A percentile compares a stretch with the other conserved stretches of the same genome.
These are phyloP conservation scores for Pseudopediastrum boryanum DNA, from an alignment of 139 green algal genomes.

Conservation along the genomic window DNA sequence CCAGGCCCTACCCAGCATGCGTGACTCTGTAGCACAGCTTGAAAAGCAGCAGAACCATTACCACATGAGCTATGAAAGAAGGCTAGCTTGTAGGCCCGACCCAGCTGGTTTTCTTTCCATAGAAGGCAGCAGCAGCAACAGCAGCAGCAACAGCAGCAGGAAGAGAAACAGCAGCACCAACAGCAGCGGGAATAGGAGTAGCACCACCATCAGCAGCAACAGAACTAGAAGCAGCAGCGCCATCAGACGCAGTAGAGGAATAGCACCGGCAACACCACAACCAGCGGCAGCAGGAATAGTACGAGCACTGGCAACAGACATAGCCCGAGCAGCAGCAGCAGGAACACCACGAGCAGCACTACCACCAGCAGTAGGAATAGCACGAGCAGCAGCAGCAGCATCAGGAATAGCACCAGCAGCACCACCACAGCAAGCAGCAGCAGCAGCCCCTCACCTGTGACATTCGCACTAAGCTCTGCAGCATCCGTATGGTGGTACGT, in stretches of 20 bases:
- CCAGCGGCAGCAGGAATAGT: background rate
- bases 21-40: no score
- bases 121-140: no score
- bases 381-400: background rate
- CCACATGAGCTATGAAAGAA: no score
- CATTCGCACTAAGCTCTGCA: conserved; percentile 87
- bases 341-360: background rate
- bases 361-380: background rate
- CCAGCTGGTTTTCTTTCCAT: no score
- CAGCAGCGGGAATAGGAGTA: background rate
- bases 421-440: background rate
- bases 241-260: no score
- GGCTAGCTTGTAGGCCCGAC: no score
- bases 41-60: no score
- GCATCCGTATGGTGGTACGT: conserved; percentile 80
- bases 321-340: conserved; percentile 1
- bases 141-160: conserved; percentile 1
- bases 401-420: background rate
- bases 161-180: background rate
- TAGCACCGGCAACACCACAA: background rate
- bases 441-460: conserved; percentile 61
- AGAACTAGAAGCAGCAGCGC: background rate
- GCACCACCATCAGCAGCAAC: no score
- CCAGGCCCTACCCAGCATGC: no score
- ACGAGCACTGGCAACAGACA: no score